phyloP scores from a whole-genome alignment of 352 stramenopile genomes.

The Phytopythium boreale region DNA sequence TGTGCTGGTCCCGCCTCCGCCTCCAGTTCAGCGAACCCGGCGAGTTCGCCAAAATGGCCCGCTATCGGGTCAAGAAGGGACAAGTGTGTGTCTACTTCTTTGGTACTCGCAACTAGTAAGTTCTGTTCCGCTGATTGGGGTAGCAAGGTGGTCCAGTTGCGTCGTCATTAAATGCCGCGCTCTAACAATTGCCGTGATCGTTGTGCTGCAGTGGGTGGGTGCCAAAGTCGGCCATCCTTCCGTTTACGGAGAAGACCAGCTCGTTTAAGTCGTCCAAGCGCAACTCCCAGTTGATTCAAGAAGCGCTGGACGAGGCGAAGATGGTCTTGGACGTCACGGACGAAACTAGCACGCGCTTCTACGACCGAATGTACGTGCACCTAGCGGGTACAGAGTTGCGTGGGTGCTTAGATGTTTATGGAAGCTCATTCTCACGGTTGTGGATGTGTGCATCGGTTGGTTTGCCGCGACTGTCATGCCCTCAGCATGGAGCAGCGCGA shows the following conservation, averaged over 20 bases:
- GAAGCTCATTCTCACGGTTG: not conserved
- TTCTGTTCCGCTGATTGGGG: conserved; percentile 2
- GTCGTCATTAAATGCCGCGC: not conserved
- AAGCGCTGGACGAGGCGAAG: conserved; percentile 71
- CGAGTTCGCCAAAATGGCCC: conserved; percentile 79
- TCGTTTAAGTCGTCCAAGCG: conserved; percentile 62
- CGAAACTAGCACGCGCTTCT: conserved; percentile 53
- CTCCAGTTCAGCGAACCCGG: conserved; percentile 76
- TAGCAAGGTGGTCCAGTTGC: too few relatives aligned
- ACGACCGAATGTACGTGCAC: conserved; percentile 71
- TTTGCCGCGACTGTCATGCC: not conserved
- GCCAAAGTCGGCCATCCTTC: conserved; percentile 60
- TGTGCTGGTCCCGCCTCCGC: not conserved
- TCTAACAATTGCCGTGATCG: not conserved
- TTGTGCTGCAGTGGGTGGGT: conserved; percentile 62
- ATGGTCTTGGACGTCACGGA: conserved; percentile 62
- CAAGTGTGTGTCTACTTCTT: conserved; percentile 87
- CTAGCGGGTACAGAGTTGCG: not conserved
- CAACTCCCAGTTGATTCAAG: conserved; percentile 62
- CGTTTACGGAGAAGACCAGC: conserved; percentile 67
- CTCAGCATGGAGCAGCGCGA: conserved; percentile 66
- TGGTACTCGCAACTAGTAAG: conserved; percentile 84
- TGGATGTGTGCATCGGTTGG: not conserved
- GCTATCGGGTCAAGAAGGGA: conserved; percentile 70
- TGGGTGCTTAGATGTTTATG: conserved; percentile 1